Base-by-base conservation (phyloP, 495 filamentous ascomycete genomes). In the Neurospora sp. region DNA sequence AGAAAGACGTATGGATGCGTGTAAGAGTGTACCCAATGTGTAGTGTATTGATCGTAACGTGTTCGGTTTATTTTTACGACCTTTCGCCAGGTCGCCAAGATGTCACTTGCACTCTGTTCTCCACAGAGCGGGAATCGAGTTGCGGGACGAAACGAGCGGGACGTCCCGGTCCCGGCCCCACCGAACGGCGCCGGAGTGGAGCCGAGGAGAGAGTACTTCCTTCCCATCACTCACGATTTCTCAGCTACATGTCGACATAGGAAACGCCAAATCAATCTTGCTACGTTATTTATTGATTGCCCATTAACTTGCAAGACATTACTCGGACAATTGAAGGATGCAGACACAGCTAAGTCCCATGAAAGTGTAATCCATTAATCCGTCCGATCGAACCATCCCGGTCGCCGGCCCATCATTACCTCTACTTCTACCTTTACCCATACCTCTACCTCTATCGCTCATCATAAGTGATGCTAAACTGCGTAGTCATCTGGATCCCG, bases 401-500 rank as follows among this genome's bases (percentile, higher is more conserved):
- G 28, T 31, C 54, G 13, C 24, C 54, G 24, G 54, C 54, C 54
- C 15, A 66, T 66, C 3, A 66, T 62, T 62, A 6, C 48, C 48
- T 28, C 9, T n/a, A 5, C n/a, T 9, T 48, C 10, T 31, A 28
- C 2, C 45, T 54, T 21, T 28, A 54, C 45, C 45, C 8, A 10
- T 28, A 59, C 48, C 9, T 24, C 8, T 4, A 10, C 6, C 5
- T 28, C 21, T 59, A 59, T 28, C 54, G 28, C 54, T 70, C 54
- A 21, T 72, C 54, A 69, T 72, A 72, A 4, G 71, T 72, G 28
- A 72, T 69, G 42, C 71, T 72, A 31, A 69, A 72, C 34, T 69
- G 71, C 48, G 21, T 72, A n/a, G 66, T 70, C 71, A 72, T 72
- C 19, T 48, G 71, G 9, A 72, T 72, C 28, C 39, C 71, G 6